Evolutionary conservation across 2,329 filamentous ascomycete genomes (phyloP).

Genomic region (Monilinia vaccinii-corymbosi): DNA sequence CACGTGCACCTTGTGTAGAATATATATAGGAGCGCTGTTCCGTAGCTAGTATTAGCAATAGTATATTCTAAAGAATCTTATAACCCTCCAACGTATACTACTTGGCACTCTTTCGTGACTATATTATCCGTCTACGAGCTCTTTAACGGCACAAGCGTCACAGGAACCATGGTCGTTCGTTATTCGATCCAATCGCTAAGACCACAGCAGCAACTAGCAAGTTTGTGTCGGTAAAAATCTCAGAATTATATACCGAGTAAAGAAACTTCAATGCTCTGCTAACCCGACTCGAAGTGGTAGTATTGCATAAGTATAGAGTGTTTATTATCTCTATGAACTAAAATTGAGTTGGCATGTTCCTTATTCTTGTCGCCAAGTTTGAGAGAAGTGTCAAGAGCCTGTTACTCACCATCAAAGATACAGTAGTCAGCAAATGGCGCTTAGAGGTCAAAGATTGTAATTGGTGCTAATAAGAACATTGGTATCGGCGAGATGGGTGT

Average conservation of each 20-base stretch:
- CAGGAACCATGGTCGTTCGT: too few relatives aligned
- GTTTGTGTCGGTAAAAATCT: too few relatives aligned
- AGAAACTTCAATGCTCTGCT: not conserved
- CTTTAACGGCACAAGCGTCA: too few relatives aligned
- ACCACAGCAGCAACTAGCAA: not conserved
- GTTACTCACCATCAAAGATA: not conserved
- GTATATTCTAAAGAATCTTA: too few relatives aligned
- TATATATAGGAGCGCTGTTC: too few relatives aligned
- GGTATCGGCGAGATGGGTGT: constrained; percentile 26
- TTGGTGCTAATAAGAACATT: not conserved
- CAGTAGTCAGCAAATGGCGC: not conserved
- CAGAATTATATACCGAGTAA: not conserved
- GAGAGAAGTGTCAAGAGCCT: not conserved
- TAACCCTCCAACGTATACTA: too few relatives aligned
- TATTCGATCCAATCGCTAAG: not conserved
- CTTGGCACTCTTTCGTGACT: too few relatives aligned
- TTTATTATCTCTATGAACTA: not conserved
- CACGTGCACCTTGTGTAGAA: too few relatives aligned
- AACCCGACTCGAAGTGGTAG: too few relatives aligned
- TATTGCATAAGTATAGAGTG: not conserved
- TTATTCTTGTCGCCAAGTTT: not conserved
- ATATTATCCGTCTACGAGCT: too few relatives aligned
- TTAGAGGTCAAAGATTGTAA: not conserved
- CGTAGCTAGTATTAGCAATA: too few relatives aligned
- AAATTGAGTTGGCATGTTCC: not conserved